Evolutionary conservation across 106 monocot species (phyloP).

Genomic region (Vanilla planifolia): DNA sequence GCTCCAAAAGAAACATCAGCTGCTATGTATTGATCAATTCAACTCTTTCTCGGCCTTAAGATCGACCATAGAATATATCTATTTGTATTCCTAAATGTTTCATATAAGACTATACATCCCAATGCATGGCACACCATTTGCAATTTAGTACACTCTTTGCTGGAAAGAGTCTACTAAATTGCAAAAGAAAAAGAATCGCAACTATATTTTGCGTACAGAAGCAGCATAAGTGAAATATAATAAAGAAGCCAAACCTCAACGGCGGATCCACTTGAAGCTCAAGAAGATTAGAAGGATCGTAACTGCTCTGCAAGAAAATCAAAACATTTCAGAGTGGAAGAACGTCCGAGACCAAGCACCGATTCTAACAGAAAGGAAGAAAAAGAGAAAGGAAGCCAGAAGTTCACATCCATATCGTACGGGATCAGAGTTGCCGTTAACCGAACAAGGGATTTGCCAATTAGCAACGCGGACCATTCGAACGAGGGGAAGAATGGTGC

Average conservation of each 20-base stretch:
- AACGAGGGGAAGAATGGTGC: not conserved
- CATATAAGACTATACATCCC: no score
- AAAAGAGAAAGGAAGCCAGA: no score
- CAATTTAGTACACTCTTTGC: no score
- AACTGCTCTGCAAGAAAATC: conserved; percentile 26
- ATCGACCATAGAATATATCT: no score
- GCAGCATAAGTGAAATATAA: not conserved
- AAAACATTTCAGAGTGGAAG: not conserved
- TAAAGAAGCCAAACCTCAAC: conserved; percentile 21
- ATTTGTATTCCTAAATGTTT: no score
- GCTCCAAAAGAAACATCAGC: no score
- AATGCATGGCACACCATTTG: no score
- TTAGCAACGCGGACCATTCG: conserved; percentile 3
- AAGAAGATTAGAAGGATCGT: conserved; percentile 39
- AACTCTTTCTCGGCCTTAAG: no score
- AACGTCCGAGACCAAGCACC: not conserved
- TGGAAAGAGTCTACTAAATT: no score
- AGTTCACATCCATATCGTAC: not conserved
- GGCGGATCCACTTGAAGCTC: conserved; percentile 39
- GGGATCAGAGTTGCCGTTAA: conserved; percentile 8
- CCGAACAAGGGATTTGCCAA: conserved; percentile 15
- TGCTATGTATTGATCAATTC: no score
- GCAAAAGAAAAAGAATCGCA: no score
- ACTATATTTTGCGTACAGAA: no score
- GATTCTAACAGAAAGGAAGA: not conserved